These are phyloP conservation scores for Pelargonium exstipulatum DNA, from an alignment of 441 rosid species.

Conservation along the genomic window DNA sequence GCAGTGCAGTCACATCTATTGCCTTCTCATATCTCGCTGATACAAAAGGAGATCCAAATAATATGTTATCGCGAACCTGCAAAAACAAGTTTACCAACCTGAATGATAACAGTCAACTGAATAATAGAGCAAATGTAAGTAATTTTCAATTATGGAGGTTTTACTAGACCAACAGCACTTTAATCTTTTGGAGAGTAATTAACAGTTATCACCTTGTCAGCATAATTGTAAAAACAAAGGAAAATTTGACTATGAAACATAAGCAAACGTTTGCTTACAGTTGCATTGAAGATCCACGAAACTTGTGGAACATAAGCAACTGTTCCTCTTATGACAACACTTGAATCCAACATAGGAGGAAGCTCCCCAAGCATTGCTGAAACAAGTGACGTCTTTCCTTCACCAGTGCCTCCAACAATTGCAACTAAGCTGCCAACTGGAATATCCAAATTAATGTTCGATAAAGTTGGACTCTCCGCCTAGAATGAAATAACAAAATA, in stretches of 20 bases:
- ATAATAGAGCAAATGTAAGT: slow-evolving; percentile 9
- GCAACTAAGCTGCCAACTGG: slow-evolving; percentile 91
- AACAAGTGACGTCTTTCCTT: slow-evolving; percentile 93
- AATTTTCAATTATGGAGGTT: slow-evolving; percentile 5
- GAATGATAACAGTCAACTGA: slow-evolving; percentile 3
- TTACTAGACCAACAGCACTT: slow-evolving; percentile 3
- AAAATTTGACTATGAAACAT: slow-evolving; percentile 1
- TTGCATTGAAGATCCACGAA: slow-evolving; percentile 98
- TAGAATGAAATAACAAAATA: slow-evolving; percentile 27
- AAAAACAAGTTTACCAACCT: slow-evolving; percentile 17
- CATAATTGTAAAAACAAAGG: neutral
- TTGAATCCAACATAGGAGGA: slow-evolving; percentile 54
- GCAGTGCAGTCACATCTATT: slow-evolving; percentile 75
- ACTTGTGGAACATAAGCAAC: slow-evolving; percentile 97
- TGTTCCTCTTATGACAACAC: slow-evolving; percentile 64
- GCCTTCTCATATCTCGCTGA: slow-evolving; percentile 66
- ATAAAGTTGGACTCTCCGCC: slow-evolving; percentile 78
- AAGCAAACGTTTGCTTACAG: slow-evolving; percentile 48
- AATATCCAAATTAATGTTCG: slow-evolving; percentile 72
- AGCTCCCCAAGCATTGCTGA: slow-evolving; percentile 97
- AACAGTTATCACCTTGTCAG: neutral
- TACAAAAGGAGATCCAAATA: slow-evolving; percentile 72
- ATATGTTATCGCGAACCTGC: slow-evolving; percentile 84
- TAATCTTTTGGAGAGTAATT: too few species aligned
- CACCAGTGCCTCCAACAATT: slow-evolving; percentile 89